phyloP scores from a whole-genome alignment of 169 alveolate species.

The Babesia microti region DNA sequence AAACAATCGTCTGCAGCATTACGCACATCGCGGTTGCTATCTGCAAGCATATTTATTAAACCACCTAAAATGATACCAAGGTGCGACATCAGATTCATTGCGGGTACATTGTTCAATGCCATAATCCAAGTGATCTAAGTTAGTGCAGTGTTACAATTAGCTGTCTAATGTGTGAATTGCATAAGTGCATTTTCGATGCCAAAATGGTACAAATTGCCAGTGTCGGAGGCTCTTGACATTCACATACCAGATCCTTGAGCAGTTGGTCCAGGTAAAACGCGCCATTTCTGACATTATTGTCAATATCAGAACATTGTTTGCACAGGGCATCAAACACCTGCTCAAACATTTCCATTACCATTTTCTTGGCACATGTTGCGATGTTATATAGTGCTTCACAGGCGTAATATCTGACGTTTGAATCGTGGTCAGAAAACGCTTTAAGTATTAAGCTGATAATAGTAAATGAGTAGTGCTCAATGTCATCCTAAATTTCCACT shows the following conservation, averaged over 20 bases:
- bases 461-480: constrained; percentile 9
- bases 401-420: constrained; percentile 55
- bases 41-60: constrained; percentile 27
- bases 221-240: constrained; percentile 30
- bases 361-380: constrained; percentile 34
- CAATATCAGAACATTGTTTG: constrained; percentile 52
- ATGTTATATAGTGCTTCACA: constrained; percentile 63
- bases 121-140: constrained; percentile 39
- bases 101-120: constrained; percentile 32
- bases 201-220: constrained; percentile 20
- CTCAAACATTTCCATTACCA: constrained; percentile 16
- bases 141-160: constrained; percentile 6
- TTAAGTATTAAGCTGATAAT: constrained; percentile 28
- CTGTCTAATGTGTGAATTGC: constrained; percentile 40
- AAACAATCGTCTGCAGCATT: constrained; percentile 40
- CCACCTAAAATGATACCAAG: constrained; percentile 36
- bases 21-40: constrained; percentile 43
- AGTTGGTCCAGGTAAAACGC: constrained; percentile 48
- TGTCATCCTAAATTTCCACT: constrained; percentile 11
- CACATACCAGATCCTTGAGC: constrained; percentile 46
- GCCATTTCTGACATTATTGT: constrained; percentile 58
- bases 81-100: constrained; percentile 22
- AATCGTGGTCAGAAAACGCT: constrained; percentile 48
- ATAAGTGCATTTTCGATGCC: constrained; percentile 21
- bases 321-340: constrained; percentile 57